Percentiles rank a stretch among this genome's conserved stretches.
phyloP scores from a whole-genome alignment of 2,329 filamentous ascomycete genomes.

The Sclerotinia trifoliorum region DNA sequence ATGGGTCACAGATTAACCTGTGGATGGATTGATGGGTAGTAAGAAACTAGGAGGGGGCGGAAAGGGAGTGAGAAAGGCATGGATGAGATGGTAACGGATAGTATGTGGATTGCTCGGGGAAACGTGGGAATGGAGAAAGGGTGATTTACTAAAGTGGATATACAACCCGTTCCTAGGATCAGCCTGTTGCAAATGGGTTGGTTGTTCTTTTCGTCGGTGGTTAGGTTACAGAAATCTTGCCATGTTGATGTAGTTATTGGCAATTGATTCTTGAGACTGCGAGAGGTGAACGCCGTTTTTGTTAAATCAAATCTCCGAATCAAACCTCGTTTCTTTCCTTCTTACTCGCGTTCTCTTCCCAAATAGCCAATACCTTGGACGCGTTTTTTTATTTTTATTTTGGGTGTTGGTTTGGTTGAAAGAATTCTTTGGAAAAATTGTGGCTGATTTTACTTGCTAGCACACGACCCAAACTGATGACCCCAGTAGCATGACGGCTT shows the following conservation, averaged over 20 bases:
- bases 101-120: conserved; percentile 16
- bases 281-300: background rate
- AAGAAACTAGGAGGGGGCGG: conserved; percentile 10
- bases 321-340: background rate
- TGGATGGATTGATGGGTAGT: conserved; percentile 8
- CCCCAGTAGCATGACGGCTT: conserved; percentile 14
- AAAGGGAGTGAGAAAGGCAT: conserved; percentile 5
- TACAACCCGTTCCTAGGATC: background rate
- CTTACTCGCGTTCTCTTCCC: background rate
- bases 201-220: background rate
- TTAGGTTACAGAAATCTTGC: background rate
- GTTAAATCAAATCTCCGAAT: background rate
- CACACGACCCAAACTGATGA: conserved; percentile 20
- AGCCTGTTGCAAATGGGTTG: background rate
- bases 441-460: conserved; percentile 16
- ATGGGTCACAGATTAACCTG: conserved; percentile 11
- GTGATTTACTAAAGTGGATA: conserved; percentile 1
- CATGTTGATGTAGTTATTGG: background rate
- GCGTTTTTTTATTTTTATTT: background rate
- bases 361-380: background rate
- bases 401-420: background rate
- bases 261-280: background rate
- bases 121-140: conserved; percentile 19
- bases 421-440: conserved; percentile 15
- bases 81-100: conserved; percentile 10